These are phyloP conservation scores for Immersiella caudata DNA, from an alignment of 495 filamentous ascomycete genomes.

Conservation along the genomic window DNA sequence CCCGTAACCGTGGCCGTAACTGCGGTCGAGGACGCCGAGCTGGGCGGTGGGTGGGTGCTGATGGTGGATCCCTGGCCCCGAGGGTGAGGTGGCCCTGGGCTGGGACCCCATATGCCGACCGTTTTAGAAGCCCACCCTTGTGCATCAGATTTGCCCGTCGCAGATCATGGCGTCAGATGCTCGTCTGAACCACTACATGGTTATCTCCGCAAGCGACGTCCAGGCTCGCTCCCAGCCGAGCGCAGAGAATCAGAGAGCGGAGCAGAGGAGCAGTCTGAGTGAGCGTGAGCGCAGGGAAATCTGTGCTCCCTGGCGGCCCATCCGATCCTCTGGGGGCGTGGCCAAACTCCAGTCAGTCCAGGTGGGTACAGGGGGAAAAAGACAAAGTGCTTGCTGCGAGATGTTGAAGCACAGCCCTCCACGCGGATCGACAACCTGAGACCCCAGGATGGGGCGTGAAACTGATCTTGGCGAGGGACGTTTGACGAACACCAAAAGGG, in stretches of 20 bases:
- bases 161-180: slow-evolving; percentile 46
- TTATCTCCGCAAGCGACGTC: slow-evolving; percentile 39
- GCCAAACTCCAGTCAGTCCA: slow-evolving; percentile 7
- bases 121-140: slow-evolving; percentile 35
- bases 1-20: slow-evolving; percentile 9
- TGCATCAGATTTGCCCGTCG: slow-evolving; percentile 41
- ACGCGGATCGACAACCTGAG: slow-evolving; percentile 45
- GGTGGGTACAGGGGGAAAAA: neutral
- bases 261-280: neutral
- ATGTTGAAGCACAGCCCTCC: slow-evolving; percentile 31
- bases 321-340: slow-evolving; percentile 24
- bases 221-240: slow-evolving; percentile 18
- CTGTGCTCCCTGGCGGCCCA: slow-evolving; percentile 18
- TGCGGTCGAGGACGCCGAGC: neutral
- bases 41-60: neutral
- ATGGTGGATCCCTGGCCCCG: slow-evolving; percentile 22
- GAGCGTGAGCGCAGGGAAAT: neutral
- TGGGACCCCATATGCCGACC: slow-evolving; percentile 31
- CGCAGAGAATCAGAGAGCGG: no score
- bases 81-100: slow-evolving; percentile 24
- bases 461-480: slow-evolving; percentile 28
- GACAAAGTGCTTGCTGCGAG: slow-evolving; percentile 5
- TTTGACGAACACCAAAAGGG: slow-evolving; percentile 12
- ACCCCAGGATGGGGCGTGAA: slow-evolving; percentile 40
- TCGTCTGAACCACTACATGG: slow-evolving; percentile 40